Percentiles rank a stretch among this genome's conserved stretches.
Conservation (phyloP, 2,329 filamentous ascomycete genomes). For the Calonectria hawksworthii region DNA sequence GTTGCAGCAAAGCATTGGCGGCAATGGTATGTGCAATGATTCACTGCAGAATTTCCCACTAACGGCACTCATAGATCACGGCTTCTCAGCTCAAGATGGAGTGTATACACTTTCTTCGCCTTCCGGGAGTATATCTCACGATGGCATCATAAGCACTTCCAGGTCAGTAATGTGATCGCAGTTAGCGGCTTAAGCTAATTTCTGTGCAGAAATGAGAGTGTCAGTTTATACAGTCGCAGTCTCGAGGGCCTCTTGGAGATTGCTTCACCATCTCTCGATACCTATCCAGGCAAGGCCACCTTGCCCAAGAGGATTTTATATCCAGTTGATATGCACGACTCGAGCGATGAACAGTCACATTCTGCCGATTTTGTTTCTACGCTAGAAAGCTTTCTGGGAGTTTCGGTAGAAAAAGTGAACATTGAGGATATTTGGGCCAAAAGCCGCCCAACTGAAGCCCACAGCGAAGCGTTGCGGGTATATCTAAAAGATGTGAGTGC, state of each 20-base stretch:
- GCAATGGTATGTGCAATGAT: conserved; percentile 50
- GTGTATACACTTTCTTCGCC: conserved; percentile 49
- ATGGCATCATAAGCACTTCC: conserved; percentile 33
- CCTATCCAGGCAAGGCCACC: neutral
- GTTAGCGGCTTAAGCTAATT: neutral
- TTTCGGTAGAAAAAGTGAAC: conserved; percentile 33
- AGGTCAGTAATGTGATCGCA: conserved; percentile 40
- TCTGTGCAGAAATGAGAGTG: conserved; percentile 35
- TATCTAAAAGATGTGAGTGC: conserved; percentile 49
- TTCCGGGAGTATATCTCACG: conserved; percentile 20
- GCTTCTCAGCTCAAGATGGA: conserved; percentile 43
- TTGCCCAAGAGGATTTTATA: conserved; percentile 43
- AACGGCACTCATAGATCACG: conserved; percentile 40
- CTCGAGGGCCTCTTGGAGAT: conserved; percentile 43
- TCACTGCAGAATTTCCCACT: conserved; percentile 16
- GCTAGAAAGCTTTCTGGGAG: conserved; percentile 40
- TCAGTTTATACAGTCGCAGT: conserved; percentile 43
- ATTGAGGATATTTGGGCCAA: conserved; percentile 39
- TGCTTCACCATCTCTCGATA: conserved; percentile 32
- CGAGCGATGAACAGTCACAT: conserved; percentile 19
- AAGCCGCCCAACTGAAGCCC: conserved; percentile 17
- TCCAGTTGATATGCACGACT: conserved; percentile 40
- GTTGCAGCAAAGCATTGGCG: conserved; percentile 54
- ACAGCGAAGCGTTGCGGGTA: conserved; percentile 33
- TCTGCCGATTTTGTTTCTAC: conserved; percentile 42